These are phyloP conservation scores for Angophora floribunda DNA, from an alignment of 345 rosid species.

Conservation along the genomic window DNA sequence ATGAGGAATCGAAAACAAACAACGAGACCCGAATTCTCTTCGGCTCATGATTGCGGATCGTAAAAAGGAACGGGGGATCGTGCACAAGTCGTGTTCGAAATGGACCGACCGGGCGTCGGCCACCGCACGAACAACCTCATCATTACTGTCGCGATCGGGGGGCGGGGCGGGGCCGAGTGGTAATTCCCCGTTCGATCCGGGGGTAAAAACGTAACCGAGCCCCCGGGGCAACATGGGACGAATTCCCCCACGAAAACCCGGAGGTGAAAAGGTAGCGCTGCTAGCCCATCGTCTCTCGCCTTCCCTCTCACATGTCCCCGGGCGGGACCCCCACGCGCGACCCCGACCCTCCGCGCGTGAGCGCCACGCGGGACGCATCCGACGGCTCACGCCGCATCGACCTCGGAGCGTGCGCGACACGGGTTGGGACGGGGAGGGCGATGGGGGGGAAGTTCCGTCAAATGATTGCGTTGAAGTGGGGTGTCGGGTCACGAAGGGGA, in stretches of 20 bases:
- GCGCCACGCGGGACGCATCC: background rate
- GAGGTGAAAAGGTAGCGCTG: background rate
- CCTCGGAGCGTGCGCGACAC: background rate
- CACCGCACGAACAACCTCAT: background rate
- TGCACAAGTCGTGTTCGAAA: background rate
- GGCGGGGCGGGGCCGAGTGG: too few species aligned
- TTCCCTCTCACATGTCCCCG: too few species aligned
- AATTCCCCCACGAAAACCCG: background rate
- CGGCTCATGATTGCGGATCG: background rate
- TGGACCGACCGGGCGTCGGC: background rate
- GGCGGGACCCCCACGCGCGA: too few species aligned
- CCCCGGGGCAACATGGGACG: background rate
- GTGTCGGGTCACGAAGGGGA: slow-evolving; percentile 31
- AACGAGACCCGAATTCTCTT: background rate
- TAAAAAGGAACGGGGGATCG: background rate
- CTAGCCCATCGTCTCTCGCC: background rate
- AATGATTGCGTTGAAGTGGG: slow-evolving; percentile 34
- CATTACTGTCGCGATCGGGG: background rate
- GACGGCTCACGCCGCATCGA: background rate
- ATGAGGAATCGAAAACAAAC: background rate
- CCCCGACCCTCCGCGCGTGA: background rate
- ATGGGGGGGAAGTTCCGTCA: background rate
- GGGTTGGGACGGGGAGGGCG: background rate
- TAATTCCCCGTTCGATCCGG: background rate
- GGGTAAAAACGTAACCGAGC: background rate